Evolutionary conservation across 495 filamentous ascomycete genomes (phyloP).

Genomic region (Penicilliopsis zonata): DNA sequence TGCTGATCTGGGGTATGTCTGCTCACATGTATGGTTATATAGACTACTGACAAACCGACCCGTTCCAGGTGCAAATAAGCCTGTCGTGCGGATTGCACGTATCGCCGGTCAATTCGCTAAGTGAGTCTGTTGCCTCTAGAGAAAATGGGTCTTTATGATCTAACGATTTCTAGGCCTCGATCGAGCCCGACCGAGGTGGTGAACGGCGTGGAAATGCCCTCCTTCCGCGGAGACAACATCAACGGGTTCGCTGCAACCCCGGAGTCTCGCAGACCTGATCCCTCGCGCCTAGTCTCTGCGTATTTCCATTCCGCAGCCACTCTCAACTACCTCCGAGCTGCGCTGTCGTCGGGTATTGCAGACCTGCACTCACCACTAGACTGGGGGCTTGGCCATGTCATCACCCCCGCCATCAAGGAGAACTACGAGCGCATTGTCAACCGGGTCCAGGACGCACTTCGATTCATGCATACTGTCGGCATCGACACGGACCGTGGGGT

Average conservation of each 20-base stretch:
- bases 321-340: conserved; percentile 78
- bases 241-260: conserved; percentile 62
- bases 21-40: neutral
- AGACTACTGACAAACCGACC: conserved; percentile 4
- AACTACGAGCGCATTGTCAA: conserved; percentile 74
- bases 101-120: conserved; percentile 98
- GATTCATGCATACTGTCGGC: conserved; percentile 92
- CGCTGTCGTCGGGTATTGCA: conserved; percentile 77
- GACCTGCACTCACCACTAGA: conserved; percentile 89
- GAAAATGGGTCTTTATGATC: neutral
- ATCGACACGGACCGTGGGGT: conserved; percentile 75
- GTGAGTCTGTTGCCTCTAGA: conserved; percentile 8
- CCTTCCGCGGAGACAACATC: conserved; percentile 89
- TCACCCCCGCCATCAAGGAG: conserved; percentile 64
- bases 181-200: conserved; percentile 78
- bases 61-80: conserved; percentile 57
- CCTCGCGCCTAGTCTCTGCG: conserved; percentile 70
- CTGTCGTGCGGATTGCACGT: conserved; percentile 84
- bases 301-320: conserved; percentile 95
- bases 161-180: conserved; percentile 41
- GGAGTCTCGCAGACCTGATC: conserved; percentile 65
- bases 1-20: conserved; percentile 68
- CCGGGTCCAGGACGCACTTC: conserved; percentile 79
- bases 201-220: conserved; percentile 69
- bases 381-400: conserved; percentile 92